Evolutionary conservation across 257 asterid genomes (phyloP), one percentile per base, ranked within the genome.

Genomic region (Linderniella brevidens): DNA sequence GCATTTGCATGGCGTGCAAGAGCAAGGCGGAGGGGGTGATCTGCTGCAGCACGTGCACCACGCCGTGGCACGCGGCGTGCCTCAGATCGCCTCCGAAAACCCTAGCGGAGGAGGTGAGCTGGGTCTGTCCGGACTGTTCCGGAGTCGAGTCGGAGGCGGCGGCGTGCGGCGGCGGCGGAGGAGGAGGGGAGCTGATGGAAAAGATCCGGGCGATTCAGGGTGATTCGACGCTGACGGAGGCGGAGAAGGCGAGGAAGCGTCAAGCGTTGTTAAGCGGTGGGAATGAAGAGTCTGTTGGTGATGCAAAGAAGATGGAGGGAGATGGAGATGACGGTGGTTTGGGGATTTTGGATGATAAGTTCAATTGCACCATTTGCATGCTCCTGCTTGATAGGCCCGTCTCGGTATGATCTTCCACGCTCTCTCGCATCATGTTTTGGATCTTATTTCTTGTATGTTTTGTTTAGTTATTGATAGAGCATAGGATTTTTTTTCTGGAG

Each of bases 321-420:
- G 50, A 64, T 0, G 57, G 49, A 13, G 65, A 41, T 42, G 48
- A 29, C 19, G 92, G 74, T 55, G 63, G 78, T 19, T 41, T 82
- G 73, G 59, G 32, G 32, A 25, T 76, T 48, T 71, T 86, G 19
- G 79, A 74, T 6, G 78, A 76, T 68, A 72, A 64, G 50, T 72
- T 82, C 37, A 72, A 74, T 49, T 86, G 96, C 65, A 66, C 74
- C 32, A 78, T 68, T 29, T 86, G 96, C 50, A 66, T 77, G 79
- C 77, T 74, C 69, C 72, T 86, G n/a, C 94, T 82, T 0, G 93
- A 82, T 39, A 72, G 90, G 66, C 93, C 94, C 4, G 88, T 86
- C 13, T 74, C 96, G 80, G 94, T 82, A 78, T 13, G 32, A 25
- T 25, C 32, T 25, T 25, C 3, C 32, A 25, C 32, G 4, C 32